phyloP scores from a whole-genome alignment of 352 stramenopile genomes.

The Pythium coloratum region DNA sequence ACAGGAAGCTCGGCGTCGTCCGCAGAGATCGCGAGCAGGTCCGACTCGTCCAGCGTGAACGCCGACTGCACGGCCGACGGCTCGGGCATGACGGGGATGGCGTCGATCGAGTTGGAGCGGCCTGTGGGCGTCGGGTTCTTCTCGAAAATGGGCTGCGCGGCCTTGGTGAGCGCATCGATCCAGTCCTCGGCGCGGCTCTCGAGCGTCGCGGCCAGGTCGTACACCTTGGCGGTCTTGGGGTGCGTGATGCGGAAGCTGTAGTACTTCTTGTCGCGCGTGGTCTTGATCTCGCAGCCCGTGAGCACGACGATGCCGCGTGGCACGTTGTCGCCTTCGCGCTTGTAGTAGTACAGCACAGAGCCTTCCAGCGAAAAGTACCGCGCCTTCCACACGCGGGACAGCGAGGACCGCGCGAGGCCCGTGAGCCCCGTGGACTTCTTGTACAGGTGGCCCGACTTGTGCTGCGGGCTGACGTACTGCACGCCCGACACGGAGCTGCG shows the following conservation, averaged over 20 bases:
- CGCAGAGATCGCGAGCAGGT: conserved; percentile 35
- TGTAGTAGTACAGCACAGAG: conserved; percentile 75
- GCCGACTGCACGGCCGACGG: conserved; percentile 30
- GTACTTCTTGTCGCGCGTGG: conserved; percentile 65
- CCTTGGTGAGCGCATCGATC: conserved; percentile 50
- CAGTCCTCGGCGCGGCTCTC: conserved; percentile 56
- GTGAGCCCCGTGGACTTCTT: conserved; percentile 41
- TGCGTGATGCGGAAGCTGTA: conserved; percentile 80
- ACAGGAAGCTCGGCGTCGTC: conserved; percentile 36
- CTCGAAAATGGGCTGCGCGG: conserved; percentile 29
- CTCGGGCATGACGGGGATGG: conserved; percentile 28
- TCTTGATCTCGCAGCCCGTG: conserved; percentile 48
- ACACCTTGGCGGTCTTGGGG: conserved; percentile 63
- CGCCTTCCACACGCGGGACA: conserved; percentile 46
- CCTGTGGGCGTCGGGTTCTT: conserved; percentile 7
- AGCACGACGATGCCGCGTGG: conserved; percentile 68
- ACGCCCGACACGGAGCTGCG: background rate
- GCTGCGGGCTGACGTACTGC: conserved; percentile 29
- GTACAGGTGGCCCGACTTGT: conserved; percentile 66
- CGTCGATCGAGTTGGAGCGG: conserved; percentile 28
- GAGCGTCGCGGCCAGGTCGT: conserved; percentile 63
- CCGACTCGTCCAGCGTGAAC: conserved; percentile 32
- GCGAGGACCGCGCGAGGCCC: conserved; percentile 37
- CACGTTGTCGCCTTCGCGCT: conserved; percentile 58
- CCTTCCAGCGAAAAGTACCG: conserved; percentile 68